Conservation (phyloP, 495 filamentous ascomycete species). For the Durotheca rogersii region DNA sequence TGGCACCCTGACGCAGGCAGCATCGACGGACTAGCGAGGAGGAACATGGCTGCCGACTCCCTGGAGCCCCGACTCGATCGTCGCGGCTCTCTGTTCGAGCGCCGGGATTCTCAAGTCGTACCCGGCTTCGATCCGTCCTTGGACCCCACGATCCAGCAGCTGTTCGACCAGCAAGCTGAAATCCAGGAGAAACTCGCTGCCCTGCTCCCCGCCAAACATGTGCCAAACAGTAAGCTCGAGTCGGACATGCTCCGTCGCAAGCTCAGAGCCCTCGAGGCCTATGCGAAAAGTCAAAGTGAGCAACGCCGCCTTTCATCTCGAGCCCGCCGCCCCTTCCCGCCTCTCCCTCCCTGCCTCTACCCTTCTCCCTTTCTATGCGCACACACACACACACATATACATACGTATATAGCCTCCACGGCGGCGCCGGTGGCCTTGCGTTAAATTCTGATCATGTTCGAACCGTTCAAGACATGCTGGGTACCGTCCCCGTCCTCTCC, state of each 20-base stretch:
- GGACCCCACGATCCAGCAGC: constrained; percentile 47
- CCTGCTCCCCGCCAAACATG: constrained; percentile 47
- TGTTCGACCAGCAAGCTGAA: constrained; percentile 52
- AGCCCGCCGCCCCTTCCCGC: no score
- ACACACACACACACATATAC: no score
- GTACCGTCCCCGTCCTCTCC: constrained; percentile 45
- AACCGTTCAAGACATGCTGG: constrained; percentile 43
- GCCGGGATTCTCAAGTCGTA: constrained; percentile 34
- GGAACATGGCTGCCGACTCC: constrained; percentile 32
- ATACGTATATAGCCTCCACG: no score
- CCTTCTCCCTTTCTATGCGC: no score
- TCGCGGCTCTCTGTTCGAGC: constrained; percentile 34
- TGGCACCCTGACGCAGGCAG: constrained; percentile 11
- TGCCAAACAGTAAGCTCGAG: constrained; percentile 46
- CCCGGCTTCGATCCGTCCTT: constrained; percentile 41
- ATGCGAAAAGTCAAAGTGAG: constrained; percentile 48
- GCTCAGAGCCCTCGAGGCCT: constrained; percentile 44
- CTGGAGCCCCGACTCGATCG: constrained; percentile 37
- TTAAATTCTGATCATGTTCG: constrained; percentile 39
- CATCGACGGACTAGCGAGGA: constrained; percentile 13
- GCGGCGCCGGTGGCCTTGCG: constrained; percentile 3
- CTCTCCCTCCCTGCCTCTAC: no score
- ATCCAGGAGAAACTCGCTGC: constrained; percentile 50
- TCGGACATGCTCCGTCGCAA: constrained; percentile 52
- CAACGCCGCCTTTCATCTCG: no score